A percentile compares a stretch with the other conserved stretches of the same genome.
phyloP scores from a whole-genome alignment of 2,329 filamentous ascomycete species.

The Xenoacremonium recifei region DNA sequence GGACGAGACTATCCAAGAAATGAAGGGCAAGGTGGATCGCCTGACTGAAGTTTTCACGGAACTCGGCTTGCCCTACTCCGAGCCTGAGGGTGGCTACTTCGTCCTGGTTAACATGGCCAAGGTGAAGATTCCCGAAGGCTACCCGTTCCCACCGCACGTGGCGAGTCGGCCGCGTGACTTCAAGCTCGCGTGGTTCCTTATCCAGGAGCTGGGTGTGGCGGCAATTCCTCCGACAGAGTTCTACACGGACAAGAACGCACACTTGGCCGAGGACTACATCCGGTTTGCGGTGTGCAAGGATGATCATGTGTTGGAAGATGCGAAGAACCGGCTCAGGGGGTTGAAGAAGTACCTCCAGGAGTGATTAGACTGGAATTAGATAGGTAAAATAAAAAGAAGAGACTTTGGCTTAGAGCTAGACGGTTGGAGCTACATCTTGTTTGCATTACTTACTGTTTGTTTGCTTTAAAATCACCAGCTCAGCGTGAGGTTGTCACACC shows the following conservation, averaged over 20 bases:
- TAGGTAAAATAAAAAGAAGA: too few relatives aligned
- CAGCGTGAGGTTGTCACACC: too few relatives aligned
- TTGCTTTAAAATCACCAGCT: too few relatives aligned
- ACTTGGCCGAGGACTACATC: slow-evolving; percentile 89
- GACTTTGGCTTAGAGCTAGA: too few relatives aligned
- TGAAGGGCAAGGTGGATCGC: slow-evolving; percentile 82
- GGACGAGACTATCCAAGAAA: slow-evolving; percentile 77
- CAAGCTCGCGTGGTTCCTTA: slow-evolving; percentile 93
- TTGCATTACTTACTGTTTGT: too few relatives aligned
- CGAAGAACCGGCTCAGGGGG: slow-evolving; percentile 72
- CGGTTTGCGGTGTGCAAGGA: slow-evolving; percentile 96
- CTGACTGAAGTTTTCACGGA: slow-evolving; percentile 84
- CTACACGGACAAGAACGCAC: slow-evolving; percentile 80
- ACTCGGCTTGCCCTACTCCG: slow-evolving; percentile 76
- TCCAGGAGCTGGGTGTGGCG: slow-evolving; percentile 92
- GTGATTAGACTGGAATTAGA: too few relatives aligned
- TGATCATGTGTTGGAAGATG: slow-evolving; percentile 76
- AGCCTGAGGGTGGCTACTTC: slow-evolving; percentile 97
- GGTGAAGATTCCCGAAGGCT: slow-evolving; percentile 78
- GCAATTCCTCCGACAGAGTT: slow-evolving; percentile 97
- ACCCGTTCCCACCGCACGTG: slow-evolving; percentile 87
- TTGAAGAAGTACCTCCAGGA: slow-evolving; percentile 67
- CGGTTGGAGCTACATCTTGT: too few relatives aligned
- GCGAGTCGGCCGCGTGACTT: slow-evolving; percentile 86
- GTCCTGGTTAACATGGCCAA: slow-evolving; percentile 91